phyloP scores from a whole-genome alignment of 2,329 filamentous ascomycete genomes.

The Colletotrichum destructivum region DNA sequence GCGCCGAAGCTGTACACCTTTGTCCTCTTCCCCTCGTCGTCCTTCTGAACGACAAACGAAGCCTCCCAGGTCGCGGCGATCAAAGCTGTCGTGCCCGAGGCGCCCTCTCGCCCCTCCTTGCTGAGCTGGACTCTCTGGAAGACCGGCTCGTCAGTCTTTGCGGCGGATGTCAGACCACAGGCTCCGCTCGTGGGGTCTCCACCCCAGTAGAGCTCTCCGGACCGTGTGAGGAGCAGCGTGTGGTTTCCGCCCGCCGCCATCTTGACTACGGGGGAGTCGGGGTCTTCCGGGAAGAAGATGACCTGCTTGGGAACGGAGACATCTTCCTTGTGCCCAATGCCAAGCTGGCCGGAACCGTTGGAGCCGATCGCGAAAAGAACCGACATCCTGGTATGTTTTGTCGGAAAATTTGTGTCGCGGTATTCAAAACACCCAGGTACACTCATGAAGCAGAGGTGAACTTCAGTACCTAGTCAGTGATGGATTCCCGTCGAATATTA shows the following conservation, averaged over 20 bases:
- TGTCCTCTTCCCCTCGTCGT: conserved; percentile 59
- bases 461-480: no score
- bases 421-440: not conserved
- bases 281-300: conserved; percentile 64
- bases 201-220: conserved; percentile 74
- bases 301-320: conserved; percentile 76
- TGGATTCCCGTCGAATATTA: conserved; percentile 15
- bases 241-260: conserved; percentile 86
- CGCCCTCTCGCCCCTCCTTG: conserved; percentile 45
- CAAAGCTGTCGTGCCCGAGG: conserved; percentile 52
- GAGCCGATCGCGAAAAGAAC: conserved; percentile 79
- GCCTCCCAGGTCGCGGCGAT: conserved; percentile 86
- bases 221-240: conserved; percentile 78
- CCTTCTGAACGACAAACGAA: conserved; percentile 72
- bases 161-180: conserved; percentile 60
- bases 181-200: conserved; percentile 73
- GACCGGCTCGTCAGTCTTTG: conserved; percentile 50
- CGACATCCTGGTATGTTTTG: conserved; percentile 56
- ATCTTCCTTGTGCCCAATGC: conserved; percentile 79
- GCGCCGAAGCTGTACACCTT: conserved; percentile 75
- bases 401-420: not conserved
- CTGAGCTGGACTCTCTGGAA: conserved; percentile 59
- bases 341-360: conserved; percentile 83
- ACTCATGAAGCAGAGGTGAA: not conserved
- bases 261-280: conserved; percentile 54